Evolutionary conservation across 768 basidiomycete genomes (phyloP).

Genomic region (Sarcomyxa edulis): DNA sequence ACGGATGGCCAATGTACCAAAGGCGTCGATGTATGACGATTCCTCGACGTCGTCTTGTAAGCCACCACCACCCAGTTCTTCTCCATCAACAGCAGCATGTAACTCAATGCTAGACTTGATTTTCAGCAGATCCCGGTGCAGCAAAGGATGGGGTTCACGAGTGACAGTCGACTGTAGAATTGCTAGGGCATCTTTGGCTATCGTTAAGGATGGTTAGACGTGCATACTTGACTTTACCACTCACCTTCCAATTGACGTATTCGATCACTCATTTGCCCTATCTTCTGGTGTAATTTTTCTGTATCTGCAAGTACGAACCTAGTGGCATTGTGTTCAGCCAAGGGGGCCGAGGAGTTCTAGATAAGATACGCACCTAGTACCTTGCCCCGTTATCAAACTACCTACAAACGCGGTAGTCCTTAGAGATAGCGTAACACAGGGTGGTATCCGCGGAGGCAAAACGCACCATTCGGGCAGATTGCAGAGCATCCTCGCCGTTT

Average conservation of each 20-base stretch:
- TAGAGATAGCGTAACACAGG: not conserved
- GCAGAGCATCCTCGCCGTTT: slow-evolving; percentile 72
- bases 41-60: slow-evolving; percentile 29
- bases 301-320: slow-evolving; percentile 73
- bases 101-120: slow-evolving; percentile 69
- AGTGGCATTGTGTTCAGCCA: not conserved
- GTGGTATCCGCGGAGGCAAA: not conserved
- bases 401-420: slow-evolving; percentile 20
- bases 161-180: slow-evolving; percentile 46
- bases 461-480: slow-evolving; percentile 64
- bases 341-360: slow-evolving; percentile 3
- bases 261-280: slow-evolving; percentile 62
- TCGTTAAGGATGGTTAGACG: too few relatives aligned
- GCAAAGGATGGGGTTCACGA: slow-evolving; percentile 52
- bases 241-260: slow-evolving; percentile 68
- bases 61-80: slow-evolving; percentile 17
- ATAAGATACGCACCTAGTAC: slow-evolving; percentile 51
- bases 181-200: slow-evolving; percentile 62
- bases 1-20: slow-evolving; percentile 64
- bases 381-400: slow-evolving; percentile 71
- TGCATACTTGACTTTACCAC: too few relatives aligned
- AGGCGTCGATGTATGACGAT: slow-evolving; percentile 57
- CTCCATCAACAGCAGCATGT: slow-evolving; percentile 49
- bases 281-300: slow-evolving; percentile 64
- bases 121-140: slow-evolving; percentile 53